Conservation (phyloP, 176 grass and related monocot species). For the Stipa capillata region DNA sequence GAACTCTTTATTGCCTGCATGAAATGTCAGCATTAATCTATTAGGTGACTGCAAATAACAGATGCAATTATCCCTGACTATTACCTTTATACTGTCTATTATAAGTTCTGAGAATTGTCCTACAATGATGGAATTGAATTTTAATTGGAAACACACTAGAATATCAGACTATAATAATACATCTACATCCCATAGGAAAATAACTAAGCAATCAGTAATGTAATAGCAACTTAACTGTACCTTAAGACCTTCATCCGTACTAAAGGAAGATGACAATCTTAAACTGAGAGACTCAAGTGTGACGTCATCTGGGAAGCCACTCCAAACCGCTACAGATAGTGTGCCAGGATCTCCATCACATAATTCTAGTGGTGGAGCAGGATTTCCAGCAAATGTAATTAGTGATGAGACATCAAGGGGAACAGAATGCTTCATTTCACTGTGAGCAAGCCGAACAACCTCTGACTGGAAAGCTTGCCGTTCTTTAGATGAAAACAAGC, state of each 20-base stretch:
- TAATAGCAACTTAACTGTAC: constrained; percentile 38
- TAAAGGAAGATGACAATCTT: constrained; percentile 67
- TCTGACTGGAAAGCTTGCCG: constrained; percentile 88
- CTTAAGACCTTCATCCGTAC: constrained; percentile 86
- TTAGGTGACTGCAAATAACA: constrained; percentile 25
- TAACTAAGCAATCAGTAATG: constrained; percentile 5
- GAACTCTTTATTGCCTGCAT: constrained; percentile 82
- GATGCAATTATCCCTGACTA: background rate
- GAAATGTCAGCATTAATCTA: constrained; percentile 14
- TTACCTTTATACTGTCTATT: background rate
- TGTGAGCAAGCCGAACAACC: constrained; percentile 88
- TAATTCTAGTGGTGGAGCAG: constrained; percentile 71
- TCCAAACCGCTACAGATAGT: constrained; percentile 81
- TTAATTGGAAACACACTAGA: constrained; percentile 14
- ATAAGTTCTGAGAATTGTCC: background rate
- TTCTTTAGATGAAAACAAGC: constrained; percentile 78
- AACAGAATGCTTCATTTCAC: constrained; percentile 86
- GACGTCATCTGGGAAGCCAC: constrained; percentile 87
- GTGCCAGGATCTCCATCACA: constrained; percentile 95
- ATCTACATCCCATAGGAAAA: background rate
- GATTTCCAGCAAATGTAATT: constrained; percentile 88
- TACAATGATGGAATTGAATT: constrained; percentile 4
- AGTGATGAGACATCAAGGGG: constrained; percentile 95
- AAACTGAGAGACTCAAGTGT: constrained; percentile 81
- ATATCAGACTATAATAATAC: background rate